phyloP scores from a whole-genome alignment of 164 flowering plant species.

The Taxillus chinensis region DNA sequence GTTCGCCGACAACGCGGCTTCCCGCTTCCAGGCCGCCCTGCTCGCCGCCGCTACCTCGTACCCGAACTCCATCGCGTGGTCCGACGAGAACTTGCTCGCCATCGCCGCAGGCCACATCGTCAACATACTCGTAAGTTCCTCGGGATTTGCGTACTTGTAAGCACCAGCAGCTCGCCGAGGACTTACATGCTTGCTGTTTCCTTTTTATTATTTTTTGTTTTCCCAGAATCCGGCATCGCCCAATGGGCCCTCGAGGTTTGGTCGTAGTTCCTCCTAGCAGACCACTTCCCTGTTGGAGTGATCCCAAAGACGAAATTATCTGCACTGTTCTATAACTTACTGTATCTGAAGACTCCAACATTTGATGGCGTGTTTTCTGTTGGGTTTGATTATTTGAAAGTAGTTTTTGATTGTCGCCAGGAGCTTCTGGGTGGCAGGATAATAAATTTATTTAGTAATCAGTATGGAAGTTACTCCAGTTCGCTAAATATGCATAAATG shows the following conservation, averaged over 20 bases:
- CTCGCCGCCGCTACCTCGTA: slow-evolving; percentile 51
- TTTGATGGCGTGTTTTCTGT: too few relatives aligned
- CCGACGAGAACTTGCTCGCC: slow-evolving; percentile 82
- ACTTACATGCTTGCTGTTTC: too few relatives aligned
- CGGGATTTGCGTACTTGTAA: background rate
- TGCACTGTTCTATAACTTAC: background rate
- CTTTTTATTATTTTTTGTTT: background rate
- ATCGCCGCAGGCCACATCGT: slow-evolving; percentile 70
- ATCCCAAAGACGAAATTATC: slow-evolving; percentile 46
- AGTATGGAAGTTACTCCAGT: too few relatives aligned
- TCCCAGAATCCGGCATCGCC: slow-evolving; percentile 68
- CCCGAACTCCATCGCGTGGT: slow-evolving; percentile 79
- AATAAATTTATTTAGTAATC: too few relatives aligned
- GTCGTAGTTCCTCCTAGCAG: slow-evolving; percentile 34
- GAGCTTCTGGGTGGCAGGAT: too few relatives aligned
- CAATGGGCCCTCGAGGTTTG: slow-evolving; percentile 62
- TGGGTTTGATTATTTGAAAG: too few relatives aligned
- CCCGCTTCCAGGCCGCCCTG: slow-evolving; percentile 45
- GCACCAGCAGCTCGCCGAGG: background rate
- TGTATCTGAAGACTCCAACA: too few relatives aligned
- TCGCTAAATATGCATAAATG: too few relatives aligned
- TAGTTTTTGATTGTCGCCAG: too few relatives aligned
- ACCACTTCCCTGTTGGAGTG: slow-evolving; percentile 58
- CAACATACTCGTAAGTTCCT: slow-evolving; percentile 47
- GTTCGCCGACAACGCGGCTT: slow-evolving; percentile 17